Base-by-base conservation (phyloP, 2,329 filamentous ascomycete genomes). In the Madurella mycetomatis region DNA sequence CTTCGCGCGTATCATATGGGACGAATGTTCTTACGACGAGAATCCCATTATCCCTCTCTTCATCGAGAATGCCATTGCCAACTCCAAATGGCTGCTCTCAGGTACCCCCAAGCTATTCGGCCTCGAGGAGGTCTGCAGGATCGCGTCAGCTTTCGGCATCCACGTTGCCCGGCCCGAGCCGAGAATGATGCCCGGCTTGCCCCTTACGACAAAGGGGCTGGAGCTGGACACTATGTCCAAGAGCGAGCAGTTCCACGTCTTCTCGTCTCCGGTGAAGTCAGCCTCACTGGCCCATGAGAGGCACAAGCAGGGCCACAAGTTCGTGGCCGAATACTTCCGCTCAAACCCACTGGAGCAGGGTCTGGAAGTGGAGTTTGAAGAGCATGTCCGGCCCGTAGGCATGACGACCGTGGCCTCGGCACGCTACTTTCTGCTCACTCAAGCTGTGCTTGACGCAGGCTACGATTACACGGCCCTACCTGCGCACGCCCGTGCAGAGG, bases 321-420 rank as follows among this genome's bases (percentile, higher is more conserved):
- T 86, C 30, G 69, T 86, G 57, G 82, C 82, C 66, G 75, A 79
- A 49, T 85, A 83, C 63, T 77, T 78, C 50, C 73, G 83, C 4
- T 64, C 69, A 13, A 85, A 74, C 54, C 57, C 61, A 1, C 61
- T 71, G 7, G 64, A 70, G 25, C 49, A 57, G 7, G 44, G 60
- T 2, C 43, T 51, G 7, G 31, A 49, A 2, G 37, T 53, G n/a
- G 16, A 34, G 11, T 41, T 41, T 11, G 45, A 31, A 32, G 58
- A 56, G 18, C 31, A 31, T 3, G 49, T 53, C 18, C 9, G 34
- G 30, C 49, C 51, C 9, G 44, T 60, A 19, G 18, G 25, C 41
- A 56, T 60, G 56, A 15, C 47, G 4, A 30, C 42, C 4, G 31
- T 49, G 42, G 44, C 51, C 11, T 15, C 49, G 5, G 47, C 50